These are phyloP conservation scores for Penicillium silybi DNA, from an alignment of 495 filamentous ascomycete genomes.

Conservation along the genomic window DNA sequence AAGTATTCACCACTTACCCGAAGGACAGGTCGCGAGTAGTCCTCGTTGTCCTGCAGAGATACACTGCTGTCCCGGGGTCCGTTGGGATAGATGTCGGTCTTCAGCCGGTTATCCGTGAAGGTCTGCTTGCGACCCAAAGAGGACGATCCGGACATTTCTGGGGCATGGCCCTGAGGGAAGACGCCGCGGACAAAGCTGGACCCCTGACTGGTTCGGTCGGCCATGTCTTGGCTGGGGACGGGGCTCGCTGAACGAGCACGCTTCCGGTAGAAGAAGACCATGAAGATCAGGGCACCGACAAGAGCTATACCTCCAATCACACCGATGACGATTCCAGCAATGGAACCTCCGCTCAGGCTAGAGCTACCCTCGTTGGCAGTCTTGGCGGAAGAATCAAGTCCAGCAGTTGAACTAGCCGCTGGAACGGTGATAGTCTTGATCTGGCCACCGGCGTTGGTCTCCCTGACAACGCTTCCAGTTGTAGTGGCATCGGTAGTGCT, in stretches of 20 bases:
- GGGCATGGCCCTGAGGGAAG: conserved; percentile 41
- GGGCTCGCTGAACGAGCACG: conserved; percentile 31
- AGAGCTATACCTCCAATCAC: conserved; percentile 43
- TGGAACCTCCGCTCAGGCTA: conserved; percentile 33
- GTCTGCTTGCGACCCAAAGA: conserved; percentile 23
- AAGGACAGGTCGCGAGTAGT: conserved; percentile 55
- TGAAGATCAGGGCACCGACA: conserved; percentile 34
- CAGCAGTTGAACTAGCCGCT: conserved; percentile 32
- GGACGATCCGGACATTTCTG: conserved; percentile 24
- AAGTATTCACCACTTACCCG: conserved; percentile 35
- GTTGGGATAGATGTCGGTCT: conserved; percentile 42
- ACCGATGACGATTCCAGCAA: conserved; percentile 50
- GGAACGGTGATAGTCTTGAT: conserved; percentile 51
- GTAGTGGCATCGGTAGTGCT: conserved; percentile 31
- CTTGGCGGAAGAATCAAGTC: conserved; percentile 9
- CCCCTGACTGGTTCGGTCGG: conserved; percentile 44
- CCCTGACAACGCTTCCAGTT: conserved; percentile 31
- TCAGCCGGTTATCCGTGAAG: conserved; percentile 46
- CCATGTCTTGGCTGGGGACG: conserved; percentile 31
- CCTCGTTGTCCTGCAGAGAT: conserved; percentile 53
- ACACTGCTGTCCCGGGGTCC: conserved; percentile 47
- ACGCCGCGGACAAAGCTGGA: conserved; percentile 41
- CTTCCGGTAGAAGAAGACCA: conserved; percentile 43
- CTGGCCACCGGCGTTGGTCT: conserved; percentile 39
- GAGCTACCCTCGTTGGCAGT: conserved; percentile 11